These are phyloP conservation scores for Eimeria brunetti DNA, from an alignment of 169 alveolate species.

Conservation along the genomic window DNA sequence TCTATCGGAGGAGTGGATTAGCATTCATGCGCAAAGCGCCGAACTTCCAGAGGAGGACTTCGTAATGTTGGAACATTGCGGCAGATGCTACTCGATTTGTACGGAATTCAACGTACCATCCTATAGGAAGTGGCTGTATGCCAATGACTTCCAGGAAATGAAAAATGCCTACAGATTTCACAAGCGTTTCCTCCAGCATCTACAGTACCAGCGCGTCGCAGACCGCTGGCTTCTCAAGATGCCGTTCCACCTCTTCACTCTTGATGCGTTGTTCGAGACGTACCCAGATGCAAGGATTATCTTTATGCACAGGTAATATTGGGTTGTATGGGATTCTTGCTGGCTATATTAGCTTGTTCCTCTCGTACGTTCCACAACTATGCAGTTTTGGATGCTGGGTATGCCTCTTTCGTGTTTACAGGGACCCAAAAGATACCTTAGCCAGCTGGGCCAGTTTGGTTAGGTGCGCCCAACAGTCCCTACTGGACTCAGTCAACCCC, in stretches of 20 bases:
- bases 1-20: constrained; percentile 81
- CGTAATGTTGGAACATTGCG: constrained; percentile 82
- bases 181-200: constrained; percentile 83
- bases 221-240: constrained; percentile 82
- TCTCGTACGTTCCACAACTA: background rate
- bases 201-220: constrained; percentile 82
- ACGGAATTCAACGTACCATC: constrained; percentile 78
- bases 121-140: constrained; percentile 79
- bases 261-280: constrained; percentile 82
- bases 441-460: constrained; percentile 83
- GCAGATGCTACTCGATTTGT: constrained; percentile 81
- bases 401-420: background rate
- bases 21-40: constrained; percentile 83
- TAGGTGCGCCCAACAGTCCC: constrained; percentile 79
- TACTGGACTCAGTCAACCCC: constrained; percentile 78
- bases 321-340: background rate
- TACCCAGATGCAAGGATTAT: constrained; percentile 83
- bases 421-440: constrained; percentile 83
- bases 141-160: constrained; percentile 77
- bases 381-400: background rate
- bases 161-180: constrained; percentile 80
- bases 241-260: constrained; percentile 83
- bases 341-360: background rate
- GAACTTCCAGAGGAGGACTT: constrained; percentile 83
- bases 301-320: constrained; percentile 76